Evolutionary conservation across 1,284 basidiomycete species (phyloP), one percentile per base, ranked within the genome.

Genomic region (Boletus semigastroideus): DNA sequence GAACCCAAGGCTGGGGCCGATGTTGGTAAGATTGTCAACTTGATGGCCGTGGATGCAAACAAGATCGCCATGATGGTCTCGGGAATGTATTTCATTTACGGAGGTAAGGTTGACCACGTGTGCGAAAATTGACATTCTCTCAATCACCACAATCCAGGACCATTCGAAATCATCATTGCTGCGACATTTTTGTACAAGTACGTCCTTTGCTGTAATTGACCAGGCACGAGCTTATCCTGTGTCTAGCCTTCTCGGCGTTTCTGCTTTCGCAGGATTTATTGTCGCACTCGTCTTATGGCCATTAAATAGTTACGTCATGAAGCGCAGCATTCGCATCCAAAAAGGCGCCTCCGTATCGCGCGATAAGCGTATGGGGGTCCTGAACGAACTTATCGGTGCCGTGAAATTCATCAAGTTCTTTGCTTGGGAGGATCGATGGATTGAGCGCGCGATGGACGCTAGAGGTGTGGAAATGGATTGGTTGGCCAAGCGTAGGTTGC

Each of bases 371-470:
- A 94, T 97, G 83, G 80, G 78, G 0, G 86, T 92, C 16, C 71
- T 97, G 60, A 94, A 87, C 53, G 94, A 98, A 69, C 75, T 98
- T 16, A 87, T 95, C 49, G 75, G 82, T 31, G 84, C 86, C 4
- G 83, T 86, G 55, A 90, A 90, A 62, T 91, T 93, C 63, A 87
- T 94, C 74, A 94, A 94, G 62, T 90, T 92, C 72, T 91, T 91
- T 56, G 88, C 87, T 5, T 91, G 89, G 89, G 88, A 91, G 61
- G 79, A 83, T 33, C 74, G 78, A 13, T 92, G 88, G 89, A 85
- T 90, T 44, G 66, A 78, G 19, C 75, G 81, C 1, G 76, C 74
- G 0, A 67, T 87, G 60, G 78, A 80, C 27, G 78, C 81, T 7
- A 75, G 87, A 49, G 77, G 75, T 42, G 68, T 72, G 17, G 88